Percentiles rank a stretch among this genome's conserved stretches.
phyloP scores from a whole-genome alignment of 192 early-diverging fungal genomes.

The Umbelopsis vinacea region DNA sequence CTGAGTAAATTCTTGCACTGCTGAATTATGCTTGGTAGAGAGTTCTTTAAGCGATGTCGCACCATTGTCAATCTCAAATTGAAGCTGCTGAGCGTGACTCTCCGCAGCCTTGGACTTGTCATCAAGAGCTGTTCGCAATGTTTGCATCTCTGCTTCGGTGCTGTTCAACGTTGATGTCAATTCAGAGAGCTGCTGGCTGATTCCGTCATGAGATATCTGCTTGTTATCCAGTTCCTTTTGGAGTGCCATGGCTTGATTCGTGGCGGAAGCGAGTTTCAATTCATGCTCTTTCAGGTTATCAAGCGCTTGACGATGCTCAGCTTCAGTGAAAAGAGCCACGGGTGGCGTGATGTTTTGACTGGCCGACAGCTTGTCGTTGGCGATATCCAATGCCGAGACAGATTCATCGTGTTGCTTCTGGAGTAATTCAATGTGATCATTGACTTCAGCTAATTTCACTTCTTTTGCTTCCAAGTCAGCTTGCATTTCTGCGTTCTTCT shows the following conservation, averaged over 20 bases:
- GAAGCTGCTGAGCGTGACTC: background rate
- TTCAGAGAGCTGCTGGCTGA: background rate
- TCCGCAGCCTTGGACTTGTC: background rate
- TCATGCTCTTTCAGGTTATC: background rate
- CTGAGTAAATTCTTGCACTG: background rate
- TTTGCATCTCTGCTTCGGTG: background rate
- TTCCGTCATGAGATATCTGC: background rate
- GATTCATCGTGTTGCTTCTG: slow-evolving; percentile 13
- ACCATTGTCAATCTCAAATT: background rate
- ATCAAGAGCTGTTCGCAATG: background rate
- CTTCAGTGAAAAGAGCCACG: background rate
- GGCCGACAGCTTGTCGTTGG: background rate
- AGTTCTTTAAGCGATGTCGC: background rate
- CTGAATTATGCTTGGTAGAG: background rate
- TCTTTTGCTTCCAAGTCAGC: background rate
- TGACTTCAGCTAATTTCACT: background rate
- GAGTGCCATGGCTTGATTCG: background rate
- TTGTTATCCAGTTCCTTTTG: background rate
- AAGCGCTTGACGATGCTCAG: background rate
- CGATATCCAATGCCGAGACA: background rate
- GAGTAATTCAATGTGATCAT: background rate
- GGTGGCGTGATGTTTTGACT: background rate
- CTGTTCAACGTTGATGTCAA: background rate
- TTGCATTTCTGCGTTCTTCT: background rate
- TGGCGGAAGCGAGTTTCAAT: background rate